Base-by-base conservation (phyloP, 306 rosid species). In the Phaseolus lunatus region DNA sequence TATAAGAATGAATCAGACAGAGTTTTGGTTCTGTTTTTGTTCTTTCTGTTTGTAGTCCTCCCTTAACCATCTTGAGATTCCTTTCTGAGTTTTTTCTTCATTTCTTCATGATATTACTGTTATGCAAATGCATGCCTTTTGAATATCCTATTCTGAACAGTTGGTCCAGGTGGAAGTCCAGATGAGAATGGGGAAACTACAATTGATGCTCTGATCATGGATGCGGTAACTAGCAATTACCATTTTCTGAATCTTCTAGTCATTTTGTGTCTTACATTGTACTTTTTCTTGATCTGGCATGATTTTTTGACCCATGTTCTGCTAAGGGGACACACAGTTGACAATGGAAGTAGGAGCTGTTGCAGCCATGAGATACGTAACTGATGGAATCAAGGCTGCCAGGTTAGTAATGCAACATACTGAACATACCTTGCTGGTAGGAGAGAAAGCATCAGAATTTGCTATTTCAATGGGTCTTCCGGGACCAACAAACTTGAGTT, bases 291-390 rank as follows among this genome's bases (percentile, higher is more conserved):
- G 20, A 76, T 23, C 66, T 59, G 22, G 66, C 69, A 81, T 80
- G 87, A 83, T 49, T 76, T 72, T 75, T 43, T 39, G 77, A 80
- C 81, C 26, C 29, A 50, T 84, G 48, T 86, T 79, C 82, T 81
- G 83, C 78, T 62, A 94, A 88, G 98, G 89, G 83, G 73, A 79
- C 87, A 59, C 79, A 59, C 82, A 95, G 98, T 89, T 79, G 79
- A 95, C 97, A 0, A 95, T 95, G 98, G 98, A 92, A 86, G 98
- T 90, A 52, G 98, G 97, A 83, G 97, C 98, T 62, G 95, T 95
- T 26, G 98, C 92, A 41, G 92, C 96, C 70, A 92, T 95, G 98
- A 87, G 97, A 85, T 92, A 88, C 39, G 89, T 95, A 54, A 95
- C 87, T 78, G 97, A 95, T 79, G 98, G 96, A 64, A 89, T 92